Percentiles rank a stretch among this genome's conserved stretches.
Conservation (phyloP, 352 stramenopile genomes). For the Phytophthora constricta region DNA sequence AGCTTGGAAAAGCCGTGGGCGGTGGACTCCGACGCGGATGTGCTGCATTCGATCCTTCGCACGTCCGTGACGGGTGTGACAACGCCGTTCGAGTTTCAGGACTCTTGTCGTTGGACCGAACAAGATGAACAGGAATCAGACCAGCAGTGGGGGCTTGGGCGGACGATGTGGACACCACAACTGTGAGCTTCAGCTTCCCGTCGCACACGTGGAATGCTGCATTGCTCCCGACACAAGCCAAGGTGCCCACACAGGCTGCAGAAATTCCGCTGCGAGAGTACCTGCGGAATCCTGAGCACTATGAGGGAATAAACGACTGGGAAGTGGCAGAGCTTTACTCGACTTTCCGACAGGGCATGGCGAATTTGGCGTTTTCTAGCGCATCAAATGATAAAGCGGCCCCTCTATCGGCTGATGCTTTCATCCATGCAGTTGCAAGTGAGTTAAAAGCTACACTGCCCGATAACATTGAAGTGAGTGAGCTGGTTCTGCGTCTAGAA, state of each 20-base stretch:
- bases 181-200: conserved; percentile 40
- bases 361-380: conserved; percentile 8
- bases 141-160: conserved; percentile 32
- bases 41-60: conserved; percentile 36
- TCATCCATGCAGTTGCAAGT: conserved; percentile 22
- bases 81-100: conserved; percentile 33
- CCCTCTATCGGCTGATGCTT: conserved; percentile 23
- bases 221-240: conserved; percentile 21
- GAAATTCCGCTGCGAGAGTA: conserved; percentile 34
- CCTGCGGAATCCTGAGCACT: conserved; percentile 20
- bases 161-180: conserved; percentile 50
- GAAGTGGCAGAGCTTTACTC: conserved; percentile 25
- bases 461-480: conserved; percentile 9
- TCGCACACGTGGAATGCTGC: conserved; percentile 40
- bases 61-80: conserved; percentile 26
- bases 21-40: conserved; percentile 12
- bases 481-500: conserved; percentile 28
- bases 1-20: conserved; percentile 16
- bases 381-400: neutral
- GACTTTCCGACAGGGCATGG: conserved; percentile 27
- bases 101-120: conserved; percentile 22
- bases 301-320: conserved; percentile 20
- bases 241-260: neutral
- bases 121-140: conserved; percentile 3
- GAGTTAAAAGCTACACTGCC: conserved; percentile 22